These are phyloP conservation scores for Plasmodium malariae DNA, from an alignment of 169 alveolate genomes.

Conservation along the genomic window DNA sequence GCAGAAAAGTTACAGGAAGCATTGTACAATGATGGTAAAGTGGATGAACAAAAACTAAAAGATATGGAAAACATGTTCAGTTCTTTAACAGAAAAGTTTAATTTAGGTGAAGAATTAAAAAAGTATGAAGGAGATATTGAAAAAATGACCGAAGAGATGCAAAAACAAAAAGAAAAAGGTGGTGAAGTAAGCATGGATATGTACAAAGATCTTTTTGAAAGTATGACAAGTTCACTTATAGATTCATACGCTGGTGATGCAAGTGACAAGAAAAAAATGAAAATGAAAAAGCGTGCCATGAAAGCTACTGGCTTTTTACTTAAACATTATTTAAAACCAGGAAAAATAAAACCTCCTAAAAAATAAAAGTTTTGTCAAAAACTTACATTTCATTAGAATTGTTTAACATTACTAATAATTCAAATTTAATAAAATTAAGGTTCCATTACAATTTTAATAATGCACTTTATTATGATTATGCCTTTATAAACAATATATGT, in stretches of 20 bases:
- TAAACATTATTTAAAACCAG: constrained; percentile 9
- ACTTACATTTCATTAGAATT: too few relatives aligned
- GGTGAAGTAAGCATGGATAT: constrained; percentile 1
- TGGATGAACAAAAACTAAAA: not conserved
- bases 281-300: constrained; percentile 4
- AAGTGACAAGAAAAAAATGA: not conserved
- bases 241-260: constrained; percentile 9
- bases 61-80: constrained; percentile 12
- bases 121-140: constrained; percentile 8
- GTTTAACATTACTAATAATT: not conserved
- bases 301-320: constrained; percentile 13
- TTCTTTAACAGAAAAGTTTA: constrained; percentile 15
- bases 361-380: not conserved
- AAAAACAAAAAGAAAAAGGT: too few relatives aligned
- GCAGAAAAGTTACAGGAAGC: not conserved
- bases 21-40: not conserved
- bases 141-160: not conserved
- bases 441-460: too few relatives aligned
- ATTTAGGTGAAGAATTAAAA: not conserved
- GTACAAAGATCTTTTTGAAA: constrained; percentile 6
- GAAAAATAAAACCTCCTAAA: not conserved
- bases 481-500: too few relatives aligned
- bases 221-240: constrained; percentile 2
- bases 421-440: too few relatives aligned
- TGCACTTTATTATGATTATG: too few relatives aligned